Base-by-base conservation (phyloP, 2,329 filamentous ascomycete genomes). In the Berkeleyomyces rouxiae region DNA sequence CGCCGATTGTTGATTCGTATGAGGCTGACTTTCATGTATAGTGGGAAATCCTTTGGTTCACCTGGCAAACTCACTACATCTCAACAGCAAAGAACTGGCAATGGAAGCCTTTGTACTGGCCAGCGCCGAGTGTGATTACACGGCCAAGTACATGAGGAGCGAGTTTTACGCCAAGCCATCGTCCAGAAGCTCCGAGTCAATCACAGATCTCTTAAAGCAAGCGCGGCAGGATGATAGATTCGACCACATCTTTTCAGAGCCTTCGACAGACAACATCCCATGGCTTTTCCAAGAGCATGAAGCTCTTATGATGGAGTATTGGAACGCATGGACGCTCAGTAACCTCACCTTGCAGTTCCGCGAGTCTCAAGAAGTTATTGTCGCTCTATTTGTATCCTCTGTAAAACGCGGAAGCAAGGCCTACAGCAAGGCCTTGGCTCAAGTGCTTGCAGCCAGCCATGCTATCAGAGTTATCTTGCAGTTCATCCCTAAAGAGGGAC, bases 1-100 rank as follows among this genome's bases (percentile, higher is more conserved):
- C 37, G 10, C 7, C 11, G n/a, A 13, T 7, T n/a, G 49, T 37
- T 46, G 10, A 58, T 37, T 31, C 37, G 36, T 7, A n/a, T 11
- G 36, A 36, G 10, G 13, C 60, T 62, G 40, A 65, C 64, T 65
- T 62, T 23, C 62, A 3, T 23, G 3, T 55, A 44, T 67, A 92
- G 88, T 96, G 65, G 92, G 87, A 16, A 89, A 96, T 69, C 88
- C 92, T 1, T 77, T 97, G n/a, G 93, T 97, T 64, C 93, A 97
- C 69, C 79, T 99, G 2, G 91, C 84, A n/a, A 96, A 95, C 71
- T 93, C 90, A 7, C 92, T 87, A 70, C 92, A 99, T 75, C 79
- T 97, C 68, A 82, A 88, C 66, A 93, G 82, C 68, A 87, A 86
- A 64, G 92, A 95, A 67, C 72, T 97, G 23, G 91, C 85, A 58